Evolutionary conservation across 2,329 filamentous ascomycete genomes (phyloP).

Genomic region (Fusarium sp.): DNA sequence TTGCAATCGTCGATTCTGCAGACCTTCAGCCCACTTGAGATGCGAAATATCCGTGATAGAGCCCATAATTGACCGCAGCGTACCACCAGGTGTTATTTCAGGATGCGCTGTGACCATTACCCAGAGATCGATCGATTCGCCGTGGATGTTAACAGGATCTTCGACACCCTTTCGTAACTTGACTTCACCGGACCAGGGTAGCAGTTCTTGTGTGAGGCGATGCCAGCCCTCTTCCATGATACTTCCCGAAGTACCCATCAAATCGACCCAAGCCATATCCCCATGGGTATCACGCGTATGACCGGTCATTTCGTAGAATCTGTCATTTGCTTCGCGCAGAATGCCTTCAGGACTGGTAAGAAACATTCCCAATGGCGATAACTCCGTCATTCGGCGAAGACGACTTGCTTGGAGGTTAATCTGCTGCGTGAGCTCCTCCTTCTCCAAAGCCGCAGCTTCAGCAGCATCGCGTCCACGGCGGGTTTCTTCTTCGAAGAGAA

Average conservation of each 20-base stretch:
- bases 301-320: conserved; percentile 60
- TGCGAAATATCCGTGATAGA: conserved; percentile 58
- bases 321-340: conserved; percentile 58
- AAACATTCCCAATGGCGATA: conserved; percentile 54
- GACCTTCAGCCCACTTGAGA: conserved; percentile 56
- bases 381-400: conserved; percentile 52
- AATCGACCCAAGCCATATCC: conserved; percentile 56
- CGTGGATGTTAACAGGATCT: conserved; percentile 26
- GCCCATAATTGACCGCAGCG: conserved; percentile 53
- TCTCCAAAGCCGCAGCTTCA: conserved; percentile 50
- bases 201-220: conserved; percentile 48
- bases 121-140: conserved; percentile 57
- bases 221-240: conserved; percentile 54
- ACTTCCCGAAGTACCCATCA: conserved; percentile 51
- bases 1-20: conserved; percentile 51
- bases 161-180: conserved; percentile 51
- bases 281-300: conserved; percentile 51
- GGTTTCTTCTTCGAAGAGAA: conserved; percentile 74
- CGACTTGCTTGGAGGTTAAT: conserved; percentile 51
- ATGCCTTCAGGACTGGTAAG: conserved; percentile 54
- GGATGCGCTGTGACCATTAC: conserved; percentile 53
- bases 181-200: conserved; percentile 55
- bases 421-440: conserved; percentile 50
- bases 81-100: conserved; percentile 49
- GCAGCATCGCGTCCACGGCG: conserved; percentile 56